These are phyloP conservation scores for Thielaviopsis populi DNA, from an alignment of 2,329 filamentous ascomycete genomes.

Conservation along the genomic window DNA sequence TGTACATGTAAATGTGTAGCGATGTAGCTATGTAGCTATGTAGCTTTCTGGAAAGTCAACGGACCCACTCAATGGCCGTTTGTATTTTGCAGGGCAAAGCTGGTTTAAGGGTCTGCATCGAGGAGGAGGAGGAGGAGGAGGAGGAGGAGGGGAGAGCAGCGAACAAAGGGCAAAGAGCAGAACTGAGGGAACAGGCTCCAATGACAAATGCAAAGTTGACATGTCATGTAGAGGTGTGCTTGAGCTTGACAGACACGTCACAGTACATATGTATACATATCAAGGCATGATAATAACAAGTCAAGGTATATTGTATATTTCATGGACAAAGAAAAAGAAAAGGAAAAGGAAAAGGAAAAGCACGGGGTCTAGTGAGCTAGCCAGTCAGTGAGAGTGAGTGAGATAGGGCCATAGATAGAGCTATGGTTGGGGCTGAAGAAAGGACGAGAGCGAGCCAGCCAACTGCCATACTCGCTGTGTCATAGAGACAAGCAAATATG, in stretches of 20 bases:
- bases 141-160: background rate
- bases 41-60: background rate
- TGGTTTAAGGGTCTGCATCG: background rate
- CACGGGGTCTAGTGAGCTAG: background rate
- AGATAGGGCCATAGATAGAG: too few species aligned
- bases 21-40: background rate
- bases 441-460: too few species aligned
- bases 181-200: too few species aligned
- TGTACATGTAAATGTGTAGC: too few species aligned
- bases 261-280: slow-evolving; percentile 3
- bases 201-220: background rate
- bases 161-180: too few species aligned
- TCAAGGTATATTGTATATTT: too few species aligned
- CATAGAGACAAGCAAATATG: background rate
- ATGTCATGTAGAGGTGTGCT: background rate
- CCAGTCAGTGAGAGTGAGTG: background rate
- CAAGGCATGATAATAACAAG: background rate
- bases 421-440: too few species aligned
- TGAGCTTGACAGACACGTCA: slow-evolving; percentile 5
- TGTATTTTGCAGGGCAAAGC: background rate
- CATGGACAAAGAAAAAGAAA: too few species aligned
- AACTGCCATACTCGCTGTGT: too few species aligned
- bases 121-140: too few species aligned
- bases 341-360: too few species aligned
- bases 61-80: background rate